Percentiles rank a stretch among this genome's conserved stretches.
phyloP scores from a whole-genome alignment of 495 filamentous ascomycete species.

The Ramalina peruviana region DNA sequence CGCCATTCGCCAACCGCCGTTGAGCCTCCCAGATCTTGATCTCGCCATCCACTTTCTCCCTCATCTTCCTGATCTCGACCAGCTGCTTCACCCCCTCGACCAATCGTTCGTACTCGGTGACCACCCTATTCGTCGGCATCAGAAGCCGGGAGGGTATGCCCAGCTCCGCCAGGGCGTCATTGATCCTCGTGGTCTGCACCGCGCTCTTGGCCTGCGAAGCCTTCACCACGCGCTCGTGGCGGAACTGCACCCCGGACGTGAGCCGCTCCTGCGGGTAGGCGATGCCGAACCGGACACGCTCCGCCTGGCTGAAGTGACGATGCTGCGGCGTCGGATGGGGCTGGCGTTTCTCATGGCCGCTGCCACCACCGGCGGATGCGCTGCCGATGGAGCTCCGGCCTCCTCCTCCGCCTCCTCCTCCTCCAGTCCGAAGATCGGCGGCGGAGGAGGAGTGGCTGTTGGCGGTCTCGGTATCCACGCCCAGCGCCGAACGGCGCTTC shows the following conservation, averaged over 20 bases:
- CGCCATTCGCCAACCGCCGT: slow-evolving; percentile 32
- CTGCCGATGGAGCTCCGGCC: slow-evolving; percentile 17
- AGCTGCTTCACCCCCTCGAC: slow-evolving; percentile 59
- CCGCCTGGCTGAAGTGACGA: slow-evolving; percentile 28
- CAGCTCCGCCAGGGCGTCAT: slow-evolving; percentile 60
- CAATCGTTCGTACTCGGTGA: slow-evolving; percentile 67
- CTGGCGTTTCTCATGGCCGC: slow-evolving; percentile 22
- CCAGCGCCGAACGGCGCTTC: slow-evolving; percentile 57
- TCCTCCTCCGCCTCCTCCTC: too few species aligned
- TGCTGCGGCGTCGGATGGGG: slow-evolving; percentile 17
- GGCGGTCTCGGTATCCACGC: slow-evolving; percentile 19
- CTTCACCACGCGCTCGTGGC: slow-evolving; percentile 71
- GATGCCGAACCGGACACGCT: slow-evolving; percentile 65
- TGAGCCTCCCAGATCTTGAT: slow-evolving; percentile 57
- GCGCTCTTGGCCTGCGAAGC: slow-evolving; percentile 70
- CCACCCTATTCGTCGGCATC: slow-evolving; percentile 76
- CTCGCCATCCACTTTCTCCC: slow-evolving; percentile 78
- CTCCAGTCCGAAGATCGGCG: slow-evolving; percentile 26
- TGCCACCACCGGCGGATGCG: slow-evolving; percentile 4
- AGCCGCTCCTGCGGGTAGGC: slow-evolving; percentile 76
- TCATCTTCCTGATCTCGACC: slow-evolving; percentile 68
- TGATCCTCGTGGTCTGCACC: slow-evolving; percentile 69
- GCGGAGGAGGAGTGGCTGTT: slow-evolving; percentile 20
- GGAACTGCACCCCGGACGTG: slow-evolving; percentile 58
- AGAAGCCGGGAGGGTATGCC: slow-evolving; percentile 62